phyloP scores from a whole-genome alignment of 1,139 yeast genomes.

The Suhomyces chickasaworum region DNA sequence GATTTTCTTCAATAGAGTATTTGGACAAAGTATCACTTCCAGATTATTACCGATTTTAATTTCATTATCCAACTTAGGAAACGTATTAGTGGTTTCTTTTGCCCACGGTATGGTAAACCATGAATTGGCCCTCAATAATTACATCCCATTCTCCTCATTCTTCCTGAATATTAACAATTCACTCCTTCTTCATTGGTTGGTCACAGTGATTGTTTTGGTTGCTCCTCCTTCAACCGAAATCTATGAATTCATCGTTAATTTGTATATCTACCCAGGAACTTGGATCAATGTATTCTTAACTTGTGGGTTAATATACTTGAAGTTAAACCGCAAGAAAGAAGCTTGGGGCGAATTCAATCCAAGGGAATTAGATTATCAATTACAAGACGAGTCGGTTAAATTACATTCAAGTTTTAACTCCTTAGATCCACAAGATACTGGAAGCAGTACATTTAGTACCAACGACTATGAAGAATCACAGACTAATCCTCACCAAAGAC shows the following conservation, averaged over 20 bases:
- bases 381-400: slow-evolving; percentile 9
- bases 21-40: slow-evolving; percentile 64
- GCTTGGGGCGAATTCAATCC: slow-evolving; percentile 35
- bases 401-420: not conserved
- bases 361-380: slow-evolving; percentile 9
- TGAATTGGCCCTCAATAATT: slow-evolving; percentile 72
- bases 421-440: not conserved
- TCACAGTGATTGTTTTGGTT: slow-evolving; percentile 46
- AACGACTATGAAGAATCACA: slow-evolving; percentile 6
- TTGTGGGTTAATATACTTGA: slow-evolving; percentile 44
- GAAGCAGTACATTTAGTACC: not conserved
- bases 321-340: slow-evolving; percentile 31
- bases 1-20: slow-evolving; percentile 69
- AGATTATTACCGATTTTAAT: slow-evolving; percentile 71
- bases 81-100: slow-evolving; percentile 74
- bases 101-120: slow-evolving; percentile 79
- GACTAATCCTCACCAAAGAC: not conserved
- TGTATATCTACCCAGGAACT: slow-evolving; percentile 54
- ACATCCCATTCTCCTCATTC: slow-evolving; percentile 64
- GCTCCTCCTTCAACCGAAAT: slow-evolving; percentile 51
- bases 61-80: slow-evolving; percentile 75
- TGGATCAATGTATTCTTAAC: slow-evolving; percentile 50
- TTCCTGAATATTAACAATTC: slow-evolving; percentile 55
- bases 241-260: slow-evolving; percentile 50
- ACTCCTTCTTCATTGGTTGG: slow-evolving; percentile 48